Evolutionary conservation across 2,329 filamentous ascomycete genomes (phyloP).

Genomic region (Cladosporium sphaerospermum): DNA sequence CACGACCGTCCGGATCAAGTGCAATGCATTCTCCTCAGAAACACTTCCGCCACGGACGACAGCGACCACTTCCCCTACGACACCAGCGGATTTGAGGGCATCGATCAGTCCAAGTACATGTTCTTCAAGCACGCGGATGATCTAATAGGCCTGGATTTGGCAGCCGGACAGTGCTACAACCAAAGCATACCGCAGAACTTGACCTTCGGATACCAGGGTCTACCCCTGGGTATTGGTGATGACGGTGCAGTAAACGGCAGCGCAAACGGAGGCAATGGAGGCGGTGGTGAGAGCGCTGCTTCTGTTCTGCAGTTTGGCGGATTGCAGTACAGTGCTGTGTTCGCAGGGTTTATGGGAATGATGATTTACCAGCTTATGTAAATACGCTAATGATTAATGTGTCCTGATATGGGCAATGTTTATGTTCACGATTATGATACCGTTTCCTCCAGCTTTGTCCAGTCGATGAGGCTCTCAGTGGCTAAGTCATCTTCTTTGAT

Average conservation of each 20-base stretch:
- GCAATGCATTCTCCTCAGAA: conserved; percentile 70
- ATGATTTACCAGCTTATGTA: conserved; percentile 6
- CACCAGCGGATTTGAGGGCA: conserved; percentile 61
- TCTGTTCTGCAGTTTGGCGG: background rate
- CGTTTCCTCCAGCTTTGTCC: no score
- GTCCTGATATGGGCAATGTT: no score
- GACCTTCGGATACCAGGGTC: conserved; percentile 59
- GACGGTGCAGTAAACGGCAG: conserved; percentile 11
- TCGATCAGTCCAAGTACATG: conserved; percentile 67
- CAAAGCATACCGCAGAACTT: conserved; percentile 60
- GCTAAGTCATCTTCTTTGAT: no score
- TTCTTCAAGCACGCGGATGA: conserved; percentile 72
- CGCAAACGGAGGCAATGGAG: background rate
- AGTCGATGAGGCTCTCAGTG: no score
- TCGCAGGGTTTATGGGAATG: conserved; percentile 4
- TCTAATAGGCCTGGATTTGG: conserved; percentile 58
- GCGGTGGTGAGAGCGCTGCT: background rate
- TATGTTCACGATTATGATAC: no score
- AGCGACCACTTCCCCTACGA: conserved; percentile 68
- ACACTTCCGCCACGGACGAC: conserved; percentile 63
- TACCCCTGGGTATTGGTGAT: conserved; percentile 23
- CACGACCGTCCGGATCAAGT: conserved; percentile 64
- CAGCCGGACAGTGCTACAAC: conserved; percentile 63
- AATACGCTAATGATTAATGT: background rate
- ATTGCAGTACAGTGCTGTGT: conserved; percentile 2